A percentile compares a stretch with the other conserved stretches of the same genome.
phyloP scores from a whole-genome alignment of 495 filamentous ascomycete species.

The Tuber aestivum region DNA sequence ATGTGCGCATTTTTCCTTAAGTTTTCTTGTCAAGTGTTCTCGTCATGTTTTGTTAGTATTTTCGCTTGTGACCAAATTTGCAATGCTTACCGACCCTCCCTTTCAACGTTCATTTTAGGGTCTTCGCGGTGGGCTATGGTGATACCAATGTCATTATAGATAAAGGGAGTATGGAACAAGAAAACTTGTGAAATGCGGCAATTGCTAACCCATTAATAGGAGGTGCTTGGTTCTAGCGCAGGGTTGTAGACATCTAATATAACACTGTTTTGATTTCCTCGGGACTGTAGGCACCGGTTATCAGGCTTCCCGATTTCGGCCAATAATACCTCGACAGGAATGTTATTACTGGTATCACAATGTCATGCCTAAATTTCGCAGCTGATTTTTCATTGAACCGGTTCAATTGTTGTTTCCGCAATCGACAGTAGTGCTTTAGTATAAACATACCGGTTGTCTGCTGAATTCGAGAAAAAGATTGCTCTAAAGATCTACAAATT shows the following conservation, averaged over 20 bases:
- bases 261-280: background rate
- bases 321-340: too few species aligned
- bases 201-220: background rate
- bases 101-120: background rate
- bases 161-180: background rate
- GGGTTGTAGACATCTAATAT: background rate
- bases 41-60: background rate
- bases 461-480: too few species aligned
- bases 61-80: background rate
- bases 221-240: background rate
- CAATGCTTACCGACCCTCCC: background rate
- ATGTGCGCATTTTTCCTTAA: background rate
- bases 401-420: too few species aligned
- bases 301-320: background rate
- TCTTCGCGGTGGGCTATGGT: background rate
- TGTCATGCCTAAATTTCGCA: too few species aligned
- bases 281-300: background rate
- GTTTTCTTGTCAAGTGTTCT: background rate
- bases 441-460: too few species aligned
- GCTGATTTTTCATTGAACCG: too few species aligned
- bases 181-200: background rate
- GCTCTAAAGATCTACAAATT: too few species aligned
- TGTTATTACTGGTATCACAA: too few species aligned
- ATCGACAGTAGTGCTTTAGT: too few species aligned
- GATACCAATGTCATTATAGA: background rate